Base-by-base conservation (phyloP, 1,284 basidiomycete genomes). In the Tremellales sp. region DNA sequence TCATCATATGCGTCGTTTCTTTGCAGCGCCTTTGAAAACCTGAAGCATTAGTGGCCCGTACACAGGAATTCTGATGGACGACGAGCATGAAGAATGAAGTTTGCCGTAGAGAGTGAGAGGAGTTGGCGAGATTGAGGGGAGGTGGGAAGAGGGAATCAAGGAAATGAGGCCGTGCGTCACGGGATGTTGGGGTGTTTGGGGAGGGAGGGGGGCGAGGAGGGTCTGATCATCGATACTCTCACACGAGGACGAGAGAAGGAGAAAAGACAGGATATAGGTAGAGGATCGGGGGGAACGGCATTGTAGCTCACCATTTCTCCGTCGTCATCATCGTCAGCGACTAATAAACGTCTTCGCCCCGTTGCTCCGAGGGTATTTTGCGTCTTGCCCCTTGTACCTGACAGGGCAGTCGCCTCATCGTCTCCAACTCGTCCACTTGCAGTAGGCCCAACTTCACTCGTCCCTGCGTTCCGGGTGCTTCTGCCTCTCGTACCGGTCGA, bases 1-100 rank as follows among this genome's bases (percentile, higher is more conserved):
- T 37, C 29, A 15, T 43, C 40, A 48, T 17, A 63, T n/a, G 3
- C 59, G 43, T 22, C 61, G 45, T 49, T 59, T 63, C 55, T 63
- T 63, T 43, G 52, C 44, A 10, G 54, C 51, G 6, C 53, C 58
- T 39, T 56, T 49, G 42, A 61, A 56, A 17, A 46, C 45, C 55
- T 60, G 40, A 42, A 4, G 4, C 8, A 40, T 21, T 25, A 25
- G 19, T 29, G 17, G 11, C 19, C 25, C 19, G 17, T 22, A 23
- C 5, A n/a, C n/a, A n/a, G n/a, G n/a, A n/a, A n/a, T n/a, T n/a
- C n/a, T n/a, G n/a, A n/a, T n/a, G n/a, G n/a, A n/a, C n/a, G n/a
- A n/a, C n/a, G n/a, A n/a, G n/a, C n/a, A n/a, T n/a, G n/a, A n/a
- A n/a, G n/a, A n/a, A n/a, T n/a, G n/a, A n/a, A n/a, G n/a, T n/a